Percentiles rank a stretch among this genome's conserved stretches.
phyloP scores from a whole-genome alignment of 2,329 filamentous ascomycete species.

The Claviceps purpurea region DNA sequence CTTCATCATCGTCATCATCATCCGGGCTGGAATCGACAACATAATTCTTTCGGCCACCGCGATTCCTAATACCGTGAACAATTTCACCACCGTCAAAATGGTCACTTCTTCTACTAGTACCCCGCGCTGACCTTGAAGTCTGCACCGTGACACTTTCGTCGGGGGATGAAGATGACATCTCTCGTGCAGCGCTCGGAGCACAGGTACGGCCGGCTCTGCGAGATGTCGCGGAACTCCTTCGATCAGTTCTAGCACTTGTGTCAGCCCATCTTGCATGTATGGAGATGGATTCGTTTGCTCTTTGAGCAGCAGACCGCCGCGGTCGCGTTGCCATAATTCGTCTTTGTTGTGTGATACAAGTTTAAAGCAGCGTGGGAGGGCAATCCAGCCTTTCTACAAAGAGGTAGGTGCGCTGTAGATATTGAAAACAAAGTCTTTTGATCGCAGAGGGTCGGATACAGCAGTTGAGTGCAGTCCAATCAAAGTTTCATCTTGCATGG shows the following conservation, averaged over 20 bases:
- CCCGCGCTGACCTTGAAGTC: conserved; percentile 34
- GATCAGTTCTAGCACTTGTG: conserved; percentile 21
- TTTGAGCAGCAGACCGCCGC: conserved; percentile 29
- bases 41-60: conserved; percentile 45
- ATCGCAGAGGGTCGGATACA: not conserved
- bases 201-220: conserved; percentile 36
- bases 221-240: conserved; percentile 33
- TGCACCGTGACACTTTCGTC: conserved; percentile 39
- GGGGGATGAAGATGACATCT: conserved; percentile 32
- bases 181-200: conserved; percentile 28
- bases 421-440: too few relatives aligned
- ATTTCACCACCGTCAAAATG: conserved; percentile 33
- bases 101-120: conserved; percentile 22
- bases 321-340: conserved; percentile 34
- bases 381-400: not conserved
- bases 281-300: conserved; percentile 29
- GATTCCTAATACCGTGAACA: conserved; percentile 36
- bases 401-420: not conserved
- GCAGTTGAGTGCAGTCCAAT: not conserved
- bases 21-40: conserved; percentile 42
- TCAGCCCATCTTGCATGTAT: conserved; percentile 28
- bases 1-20: conserved; percentile 29
- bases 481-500: not conserved
- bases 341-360: not conserved
- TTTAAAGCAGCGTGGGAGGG: not conserved